Base-by-base conservation (phyloP, 768 basidiomycete genomes). In the Rossbeevera mucosa region DNA sequence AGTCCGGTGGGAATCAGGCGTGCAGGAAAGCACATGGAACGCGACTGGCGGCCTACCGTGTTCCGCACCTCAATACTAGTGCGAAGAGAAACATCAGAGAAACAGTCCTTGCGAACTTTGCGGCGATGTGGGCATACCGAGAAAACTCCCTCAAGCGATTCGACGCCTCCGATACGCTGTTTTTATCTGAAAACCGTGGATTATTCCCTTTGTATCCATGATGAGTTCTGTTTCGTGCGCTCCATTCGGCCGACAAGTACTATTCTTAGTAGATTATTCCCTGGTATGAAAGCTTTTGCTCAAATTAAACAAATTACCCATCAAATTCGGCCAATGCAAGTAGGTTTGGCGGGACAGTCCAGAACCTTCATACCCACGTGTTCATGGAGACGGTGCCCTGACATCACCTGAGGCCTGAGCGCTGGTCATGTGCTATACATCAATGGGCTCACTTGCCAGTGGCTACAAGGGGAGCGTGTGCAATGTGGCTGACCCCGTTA, bases 1-100 rank as follows among this genome's bases (percentile, higher is more conserved):
- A 36, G 24, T 38, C 48, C 30, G 57, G 25, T 47, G 49, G 51
- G 53, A 53, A 57, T 45, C 33, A 33, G 26, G 45, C 22, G 7
- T 42, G 41, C 43, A 47, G 38, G 16, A 44, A 22, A 31, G 29
- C 44, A 30, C 61, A 51, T 29, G 57, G 41, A 47, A 41, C 25
- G 21, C 18, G 28, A 51, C 42, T 46, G 36, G 20, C 33, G 25
- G 47, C 28, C 28, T 12, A 49, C 36, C 33, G 6, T 40, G 41
- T 33, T 47, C 47, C 22, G 40, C 13, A n/a, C 21, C 20, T 16
- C 33, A 38, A 18, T 5, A 18, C 36, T 11, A 31, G 43, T 21
- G 25, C 16, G 13, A 30, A 33, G 47, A 38, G 18, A n/a, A 18
- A 38, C 36, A 31, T n/a, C 9, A 31, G 16, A 50, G 18, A 43